These are phyloP conservation scores for Rhynchosporium graminicola DNA, from an alignment of 2,329 filamentous ascomycete species.

Conservation along the genomic window DNA sequence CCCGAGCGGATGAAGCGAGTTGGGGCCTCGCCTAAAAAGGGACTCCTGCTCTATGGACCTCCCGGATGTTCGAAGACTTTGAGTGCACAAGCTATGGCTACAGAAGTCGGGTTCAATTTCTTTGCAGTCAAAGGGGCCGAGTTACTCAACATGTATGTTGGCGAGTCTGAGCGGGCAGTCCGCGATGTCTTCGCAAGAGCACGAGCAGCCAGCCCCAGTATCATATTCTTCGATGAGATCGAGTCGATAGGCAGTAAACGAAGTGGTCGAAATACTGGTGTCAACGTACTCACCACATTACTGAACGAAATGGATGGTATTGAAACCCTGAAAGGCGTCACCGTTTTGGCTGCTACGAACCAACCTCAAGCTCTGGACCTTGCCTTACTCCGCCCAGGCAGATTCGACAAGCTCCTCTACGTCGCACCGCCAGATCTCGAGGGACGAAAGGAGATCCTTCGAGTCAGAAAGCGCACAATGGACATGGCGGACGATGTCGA, in stretches of 20 bases:
- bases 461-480: conserved; percentile 64
- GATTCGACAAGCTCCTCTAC: conserved; percentile 83
- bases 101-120: conserved; percentile 89
- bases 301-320: conserved; percentile 97
- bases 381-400: conserved; percentile 80
- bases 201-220: conserved; percentile 80
- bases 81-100: conserved; percentile 86
- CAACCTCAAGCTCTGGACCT: conserved; percentile 83
- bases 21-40: conserved; percentile 67
- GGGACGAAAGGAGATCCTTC: conserved; percentile 76
- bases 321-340: conserved; percentile 77
- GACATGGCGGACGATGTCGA: conserved; percentile 65
- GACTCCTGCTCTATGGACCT: conserved; percentile 85
- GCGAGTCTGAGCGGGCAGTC: conserved; percentile 85
- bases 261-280: conserved; percentile 50
- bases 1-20: conserved; percentile 52
- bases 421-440: conserved; percentile 76
- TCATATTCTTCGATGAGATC: conserved; percentile 97
- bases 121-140: conserved; percentile 92
- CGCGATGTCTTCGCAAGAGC: conserved; percentile 86
- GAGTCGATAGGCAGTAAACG: conserved; percentile 69
- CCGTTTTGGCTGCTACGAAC: conserved; percentile 90
- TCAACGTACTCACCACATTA: conserved; percentile 86
- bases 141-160: conserved; percentile 94
- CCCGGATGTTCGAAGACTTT: conserved; percentile 95